phyloP scores from a whole-genome alignment of 352 stramenopile species.

The Globisporangium perplexum region DNA sequence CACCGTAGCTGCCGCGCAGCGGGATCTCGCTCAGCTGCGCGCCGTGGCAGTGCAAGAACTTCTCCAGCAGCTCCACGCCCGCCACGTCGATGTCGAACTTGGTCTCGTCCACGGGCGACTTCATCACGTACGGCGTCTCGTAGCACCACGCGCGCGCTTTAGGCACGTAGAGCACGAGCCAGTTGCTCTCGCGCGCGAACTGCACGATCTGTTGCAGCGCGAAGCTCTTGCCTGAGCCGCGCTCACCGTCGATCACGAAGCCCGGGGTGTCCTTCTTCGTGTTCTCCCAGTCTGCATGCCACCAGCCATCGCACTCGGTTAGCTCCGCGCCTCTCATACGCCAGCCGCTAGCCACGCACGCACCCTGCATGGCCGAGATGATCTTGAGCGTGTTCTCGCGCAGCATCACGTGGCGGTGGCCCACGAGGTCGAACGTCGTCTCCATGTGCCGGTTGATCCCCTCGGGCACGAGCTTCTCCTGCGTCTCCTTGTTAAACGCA shows the following conservation, averaged over 20 bases:
- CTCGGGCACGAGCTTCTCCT: constrained; percentile 71
- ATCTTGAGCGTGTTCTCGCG: constrained; percentile 73
- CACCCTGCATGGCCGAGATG: constrained; percentile 66
- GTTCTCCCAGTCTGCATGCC: constrained; percentile 52
- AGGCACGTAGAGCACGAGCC: constrained; percentile 83
- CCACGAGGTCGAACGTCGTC: constrained; percentile 75
- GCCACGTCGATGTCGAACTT: constrained; percentile 88
- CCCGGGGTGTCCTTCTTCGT: constrained; percentile 41
- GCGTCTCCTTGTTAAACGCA: constrained; percentile 63
- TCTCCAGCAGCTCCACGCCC: constrained; percentile 71
- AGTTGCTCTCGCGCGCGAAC: constrained; percentile 79
- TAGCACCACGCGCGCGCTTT: constrained; percentile 70
- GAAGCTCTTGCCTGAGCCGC: constrained; percentile 78
- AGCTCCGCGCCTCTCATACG: too few species aligned
- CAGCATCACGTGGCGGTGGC: constrained; percentile 82
- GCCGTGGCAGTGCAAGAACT: constrained; percentile 72
- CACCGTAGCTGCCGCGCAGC: constrained; percentile 64
- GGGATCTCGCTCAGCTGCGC: constrained; percentile 59
- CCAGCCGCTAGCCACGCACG: too few species aligned
- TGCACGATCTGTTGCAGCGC: constrained; percentile 86
- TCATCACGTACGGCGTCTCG: constrained; percentile 82
- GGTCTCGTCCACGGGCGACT: constrained; percentile 62
- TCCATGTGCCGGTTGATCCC: constrained; percentile 69
- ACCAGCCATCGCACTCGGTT: too few species aligned
- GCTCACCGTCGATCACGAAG: constrained; percentile 77